Percentiles rank a stretch among this genome's conserved stretches.
Evolutionary conservation across 2,329 filamentous ascomycete genomes (phyloP).

Genomic region (Botrytis aclada): DNA sequence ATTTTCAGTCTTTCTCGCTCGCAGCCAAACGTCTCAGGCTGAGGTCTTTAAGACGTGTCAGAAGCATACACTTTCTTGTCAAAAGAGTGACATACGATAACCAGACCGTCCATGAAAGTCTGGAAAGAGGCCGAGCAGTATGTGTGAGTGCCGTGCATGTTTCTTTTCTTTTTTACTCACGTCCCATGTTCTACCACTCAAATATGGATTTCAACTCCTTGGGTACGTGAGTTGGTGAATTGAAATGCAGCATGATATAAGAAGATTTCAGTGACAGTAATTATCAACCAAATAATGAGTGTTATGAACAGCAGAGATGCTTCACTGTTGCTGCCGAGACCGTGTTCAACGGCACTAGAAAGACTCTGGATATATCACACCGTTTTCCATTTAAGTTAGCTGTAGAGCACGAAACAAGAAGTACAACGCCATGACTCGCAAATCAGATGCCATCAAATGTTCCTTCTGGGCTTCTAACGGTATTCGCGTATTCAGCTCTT

Average conservation of each 20-base stretch:
- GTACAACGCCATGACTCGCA: not conserved
- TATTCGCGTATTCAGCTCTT: no score
- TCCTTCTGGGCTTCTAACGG: not conserved
- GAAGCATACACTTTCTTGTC: not conserved
- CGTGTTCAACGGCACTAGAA: fast-evolving
- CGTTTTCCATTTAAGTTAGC: not conserved
- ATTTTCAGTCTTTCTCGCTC: not conserved
- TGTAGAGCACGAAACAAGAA: not conserved
- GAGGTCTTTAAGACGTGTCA: not conserved
- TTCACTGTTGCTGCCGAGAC: not conserved
- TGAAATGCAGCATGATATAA: not conserved
- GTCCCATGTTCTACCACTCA: not conserved
- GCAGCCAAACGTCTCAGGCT: not conserved
- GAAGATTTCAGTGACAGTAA: not conserved
- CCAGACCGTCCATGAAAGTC: fast-evolving
- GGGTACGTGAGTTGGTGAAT: not conserved
- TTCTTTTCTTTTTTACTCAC: not conserved
- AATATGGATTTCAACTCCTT: not conserved
- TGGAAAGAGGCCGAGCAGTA: not conserved
- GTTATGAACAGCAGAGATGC: not conserved
- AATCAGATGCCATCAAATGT: not conserved
- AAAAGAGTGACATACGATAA: not conserved
- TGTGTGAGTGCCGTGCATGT: not conserved
- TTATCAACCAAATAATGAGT: not conserved
- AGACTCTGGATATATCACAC: not conserved